Conservation (phyloP, 148 eudicot species). For the Mesembryanthemum crystallinum region DNA sequence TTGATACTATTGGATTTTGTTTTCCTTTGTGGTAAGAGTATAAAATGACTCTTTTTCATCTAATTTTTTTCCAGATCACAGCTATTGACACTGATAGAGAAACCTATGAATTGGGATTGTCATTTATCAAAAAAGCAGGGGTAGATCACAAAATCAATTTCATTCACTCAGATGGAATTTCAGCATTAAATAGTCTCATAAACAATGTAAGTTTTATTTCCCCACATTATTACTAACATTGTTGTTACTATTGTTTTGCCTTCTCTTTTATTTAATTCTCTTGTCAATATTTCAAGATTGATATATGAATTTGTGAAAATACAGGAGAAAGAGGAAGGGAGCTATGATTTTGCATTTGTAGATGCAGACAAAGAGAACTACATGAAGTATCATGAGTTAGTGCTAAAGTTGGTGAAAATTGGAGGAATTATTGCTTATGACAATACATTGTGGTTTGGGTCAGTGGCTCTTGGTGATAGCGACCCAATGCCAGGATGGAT, state of each 20-base stretch:
- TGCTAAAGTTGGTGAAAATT: constrained; percentile 20
- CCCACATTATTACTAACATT: no score
- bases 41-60: no score
- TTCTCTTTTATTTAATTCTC: neutral
- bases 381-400: constrained; percentile 20
- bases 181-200: constrained; percentile 15
- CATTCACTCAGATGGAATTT: constrained; percentile 25
- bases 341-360: constrained; percentile 24
- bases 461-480: constrained; percentile 16
- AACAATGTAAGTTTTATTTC: constrained; percentile 15
- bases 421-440: constrained; percentile 29
- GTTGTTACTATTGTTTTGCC: no score
- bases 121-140: constrained; percentile 33
- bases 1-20: no score
- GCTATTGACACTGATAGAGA: constrained; percentile 34
- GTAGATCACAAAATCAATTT: constrained; percentile 36
- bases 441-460: constrained; percentile 27
- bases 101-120: constrained; percentile 37
- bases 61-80: constrained; percentile 17
- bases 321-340: constrained; percentile 19
- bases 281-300: neutral
- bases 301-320: neutral
- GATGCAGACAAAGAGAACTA: constrained; percentile 28
- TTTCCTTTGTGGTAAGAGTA: neutral
- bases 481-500: constrained; percentile 9